phyloP scores from a whole-genome alignment of 1,139 yeast genomes.

The Candida albicans region DNA sequence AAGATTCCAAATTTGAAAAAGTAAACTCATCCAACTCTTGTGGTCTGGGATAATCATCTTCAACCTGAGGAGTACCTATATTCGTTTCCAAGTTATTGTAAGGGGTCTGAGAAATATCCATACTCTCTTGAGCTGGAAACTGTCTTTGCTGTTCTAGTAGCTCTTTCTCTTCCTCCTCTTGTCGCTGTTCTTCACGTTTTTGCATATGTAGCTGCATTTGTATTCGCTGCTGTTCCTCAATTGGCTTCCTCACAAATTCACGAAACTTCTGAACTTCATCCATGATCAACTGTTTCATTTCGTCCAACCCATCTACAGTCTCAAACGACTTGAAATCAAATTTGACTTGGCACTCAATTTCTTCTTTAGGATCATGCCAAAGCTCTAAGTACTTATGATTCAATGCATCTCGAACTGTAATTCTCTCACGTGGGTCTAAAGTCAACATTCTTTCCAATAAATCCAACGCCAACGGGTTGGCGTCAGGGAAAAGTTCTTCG shows the following conservation, averaged over 20 bases:
- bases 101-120: constrained; percentile 19
- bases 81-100: constrained; percentile 11
- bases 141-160: constrained; percentile 15
- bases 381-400: constrained; percentile 85
- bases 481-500: constrained; percentile 69
- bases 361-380: constrained; percentile 98
- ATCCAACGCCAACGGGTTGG: constrained; percentile 86
- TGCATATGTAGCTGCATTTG: constrained; percentile 40
- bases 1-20: constrained; percentile 20
- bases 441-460: constrained; percentile 79
- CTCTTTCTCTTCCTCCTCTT: constrained; percentile 18
- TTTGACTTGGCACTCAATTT: constrained; percentile 78
- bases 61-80: constrained; percentile 5
- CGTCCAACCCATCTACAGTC: constrained; percentile 74
- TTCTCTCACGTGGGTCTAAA: constrained; percentile 83
- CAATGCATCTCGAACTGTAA: constrained; percentile 85
- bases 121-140: constrained; percentile 4
- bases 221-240: constrained; percentile 61
- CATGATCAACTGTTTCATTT: constrained; percentile 74
- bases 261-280: constrained; percentile 82
- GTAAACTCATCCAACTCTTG: constrained; percentile 47
- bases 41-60: constrained; percentile 37
- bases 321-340: constrained; percentile 88
- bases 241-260: constrained; percentile 75
- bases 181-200: constrained; percentile 31